These are phyloP conservation scores for Persicaria tinctoria DNA, from an alignment of 148 eudicot species.

Conservation along the genomic window DNA sequence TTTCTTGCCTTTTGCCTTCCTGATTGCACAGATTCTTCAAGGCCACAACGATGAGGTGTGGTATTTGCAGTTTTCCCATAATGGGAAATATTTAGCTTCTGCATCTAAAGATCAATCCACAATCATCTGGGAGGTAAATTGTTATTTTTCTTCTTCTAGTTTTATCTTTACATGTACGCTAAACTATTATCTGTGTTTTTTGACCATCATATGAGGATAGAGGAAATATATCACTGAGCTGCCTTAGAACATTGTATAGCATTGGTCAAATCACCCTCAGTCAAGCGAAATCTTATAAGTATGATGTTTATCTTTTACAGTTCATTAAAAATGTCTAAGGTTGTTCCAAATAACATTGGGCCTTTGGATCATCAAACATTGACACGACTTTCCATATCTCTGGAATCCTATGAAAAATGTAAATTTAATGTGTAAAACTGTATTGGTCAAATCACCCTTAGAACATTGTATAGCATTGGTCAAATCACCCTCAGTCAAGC, in stretches of 20 bases:
- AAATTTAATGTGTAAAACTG: background rate
- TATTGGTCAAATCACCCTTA: too few relatives aligned
- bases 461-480: background rate
- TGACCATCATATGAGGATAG: background rate
- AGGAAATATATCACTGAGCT: background rate
- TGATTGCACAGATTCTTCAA: constrained; percentile 41
- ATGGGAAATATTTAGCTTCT: constrained; percentile 76
- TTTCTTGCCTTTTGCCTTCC: background rate
- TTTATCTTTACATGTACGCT: background rate
- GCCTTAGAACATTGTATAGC: background rate
- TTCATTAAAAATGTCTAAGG: background rate
- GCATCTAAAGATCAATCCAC: constrained; percentile 62
- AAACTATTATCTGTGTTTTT: background rate
- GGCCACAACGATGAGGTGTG: constrained; percentile 75
- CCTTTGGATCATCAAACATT: background rate
- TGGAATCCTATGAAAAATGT: background rate
- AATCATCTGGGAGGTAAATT: constrained; percentile 80
- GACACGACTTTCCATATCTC: background rate
- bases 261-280: background rate
- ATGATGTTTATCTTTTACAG: background rate
- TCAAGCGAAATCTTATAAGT: background rate
- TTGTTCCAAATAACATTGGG: background rate
- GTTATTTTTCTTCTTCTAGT: background rate
- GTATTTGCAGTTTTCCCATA: constrained; percentile 69
- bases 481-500: background rate